These are phyloP conservation scores for Wickerhamiella brachini DNA, from an alignment of 805 yeast genomes.

Conservation along the genomic window DNA sequence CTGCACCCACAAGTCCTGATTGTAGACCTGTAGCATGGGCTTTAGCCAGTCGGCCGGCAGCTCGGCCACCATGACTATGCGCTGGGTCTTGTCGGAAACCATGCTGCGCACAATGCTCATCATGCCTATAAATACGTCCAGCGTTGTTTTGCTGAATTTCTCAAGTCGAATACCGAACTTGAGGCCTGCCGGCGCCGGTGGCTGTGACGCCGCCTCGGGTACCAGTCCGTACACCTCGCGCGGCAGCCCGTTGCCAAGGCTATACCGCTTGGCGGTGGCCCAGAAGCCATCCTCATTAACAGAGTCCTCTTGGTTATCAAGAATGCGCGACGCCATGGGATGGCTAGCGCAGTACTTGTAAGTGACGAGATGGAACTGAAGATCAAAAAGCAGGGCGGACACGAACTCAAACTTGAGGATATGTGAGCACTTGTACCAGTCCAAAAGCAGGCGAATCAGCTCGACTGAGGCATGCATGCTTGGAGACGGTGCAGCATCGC, in stretches of 20 bases:
- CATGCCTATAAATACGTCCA: constrained; percentile 31
- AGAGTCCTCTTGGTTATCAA: constrained; percentile 9
- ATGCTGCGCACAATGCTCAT: constrained; percentile 44
- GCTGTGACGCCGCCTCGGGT: neutral
- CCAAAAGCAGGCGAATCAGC: constrained; percentile 30
- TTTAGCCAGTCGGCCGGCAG: constrained; percentile 48
- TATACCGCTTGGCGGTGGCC: neutral
- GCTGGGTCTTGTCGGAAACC: constrained; percentile 55
- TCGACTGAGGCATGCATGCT: constrained; percentile 12
- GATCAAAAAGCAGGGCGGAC: constrained; percentile 58
- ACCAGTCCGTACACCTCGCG: neutral
- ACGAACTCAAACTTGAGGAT: constrained; percentile 67
- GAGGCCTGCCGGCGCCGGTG: neutral
- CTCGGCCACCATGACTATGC: constrained; percentile 50
- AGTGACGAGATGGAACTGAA: constrained; percentile 35
- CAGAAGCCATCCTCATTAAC: neutral
- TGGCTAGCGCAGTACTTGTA: constrained; percentile 24
- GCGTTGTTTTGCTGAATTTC: constrained; percentile 10
- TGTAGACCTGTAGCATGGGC: constrained; percentile 45
- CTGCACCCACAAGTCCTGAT: constrained; percentile 49
- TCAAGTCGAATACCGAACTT: constrained; percentile 3
- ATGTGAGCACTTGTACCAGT: constrained; percentile 74
- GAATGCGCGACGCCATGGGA: constrained; percentile 5
- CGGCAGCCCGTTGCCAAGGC: neutral
- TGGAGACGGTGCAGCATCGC: constrained; percentile 7